phyloP scores from a whole-genome alignment of 208 protist species.

The Wallacemonas sp. region DNA sequence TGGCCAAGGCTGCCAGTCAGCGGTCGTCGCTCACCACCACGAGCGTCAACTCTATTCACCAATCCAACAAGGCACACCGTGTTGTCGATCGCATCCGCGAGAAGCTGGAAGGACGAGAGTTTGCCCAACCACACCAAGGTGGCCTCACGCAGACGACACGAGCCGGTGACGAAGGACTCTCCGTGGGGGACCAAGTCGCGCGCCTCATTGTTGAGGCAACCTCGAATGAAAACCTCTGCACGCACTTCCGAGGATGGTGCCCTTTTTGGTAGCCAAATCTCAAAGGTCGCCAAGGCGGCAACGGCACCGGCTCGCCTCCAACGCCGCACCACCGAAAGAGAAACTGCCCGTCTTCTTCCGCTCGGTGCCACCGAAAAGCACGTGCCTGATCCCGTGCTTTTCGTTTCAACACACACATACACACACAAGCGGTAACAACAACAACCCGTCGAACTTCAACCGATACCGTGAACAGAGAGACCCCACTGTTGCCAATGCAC shows the following conservation, averaged over 20 bases:
- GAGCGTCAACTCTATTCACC: slow-evolving; percentile 25
- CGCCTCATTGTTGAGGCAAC: slow-evolving; percentile 97
- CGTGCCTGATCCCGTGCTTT: too few species aligned
- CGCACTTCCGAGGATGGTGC: slow-evolving; percentile 99
- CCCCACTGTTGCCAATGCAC: too few species aligned
- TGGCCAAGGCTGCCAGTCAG: not conserved
- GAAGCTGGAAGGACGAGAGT: slow-evolving; percentile 98
- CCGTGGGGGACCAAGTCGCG: slow-evolving; percentile 88
- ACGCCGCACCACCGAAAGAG: not conserved
- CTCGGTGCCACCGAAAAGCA: too few species aligned
- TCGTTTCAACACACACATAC: too few species aligned
- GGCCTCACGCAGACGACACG: slow-evolving; percentile 5
- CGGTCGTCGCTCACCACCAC: slow-evolving; percentile 8
- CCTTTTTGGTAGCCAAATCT: slow-evolving; percentile 96
- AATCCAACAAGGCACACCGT: slow-evolving; percentile 93
- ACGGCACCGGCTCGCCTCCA: not conserved
- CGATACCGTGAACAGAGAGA: too few species aligned
- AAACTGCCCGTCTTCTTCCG: slow-evolving; percentile 1
- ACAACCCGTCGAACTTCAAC: too few species aligned
- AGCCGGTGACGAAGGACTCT: slow-evolving; percentile 53
- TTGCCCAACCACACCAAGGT: slow-evolving; percentile 42
- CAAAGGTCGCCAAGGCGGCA: not conserved
- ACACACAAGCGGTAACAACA: too few species aligned
- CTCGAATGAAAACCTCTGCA: slow-evolving; percentile 98
- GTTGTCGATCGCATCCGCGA: slow-evolving; percentile 96